Percentiles rank a stretch among this genome's conserved stretches.
phyloP scores from a whole-genome alignment of 805 yeast species.

The Pichia sporocuriosa region DNA sequence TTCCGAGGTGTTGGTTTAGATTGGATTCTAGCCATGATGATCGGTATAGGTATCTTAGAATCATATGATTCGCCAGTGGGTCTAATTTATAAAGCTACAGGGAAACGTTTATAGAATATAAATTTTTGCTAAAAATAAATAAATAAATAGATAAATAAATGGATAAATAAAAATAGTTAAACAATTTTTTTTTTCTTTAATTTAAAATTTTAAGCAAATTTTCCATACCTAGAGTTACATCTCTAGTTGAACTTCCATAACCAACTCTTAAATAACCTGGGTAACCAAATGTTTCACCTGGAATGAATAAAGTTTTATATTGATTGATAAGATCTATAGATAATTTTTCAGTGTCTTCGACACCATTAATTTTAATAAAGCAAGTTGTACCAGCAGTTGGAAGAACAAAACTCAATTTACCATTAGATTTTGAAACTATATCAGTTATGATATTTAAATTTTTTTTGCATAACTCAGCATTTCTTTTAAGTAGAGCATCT shows the following conservation, averaged over 20 bases:
- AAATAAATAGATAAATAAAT: too few species aligned
- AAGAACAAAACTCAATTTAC: slow-evolving; percentile 32
- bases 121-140: neutral
- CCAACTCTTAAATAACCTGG: slow-evolving; percentile 43
- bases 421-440: slow-evolving; percentile 19
- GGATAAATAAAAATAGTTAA: too few species aligned
- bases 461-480: slow-evolving; percentile 32
- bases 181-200: too few species aligned
- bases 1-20: slow-evolving; percentile 10
- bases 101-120: slow-evolving; percentile 27
- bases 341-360: slow-evolving; percentile 28
- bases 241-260: slow-evolving; percentile 34
- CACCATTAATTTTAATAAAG: slow-evolving; percentile 31
- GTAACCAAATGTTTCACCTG: slow-evolving; percentile 41
- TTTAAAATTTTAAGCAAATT: slow-evolving; percentile 22
- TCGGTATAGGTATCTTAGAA: slow-evolving; percentile 7
- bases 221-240: neutral
- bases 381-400: slow-evolving; percentile 46
- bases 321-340: slow-evolving; percentile 32
- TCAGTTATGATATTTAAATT: slow-evolving; percentile 27
- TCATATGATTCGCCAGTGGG: slow-evolving; percentile 5
- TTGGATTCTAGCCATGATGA: slow-evolving; percentile 8
- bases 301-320: slow-evolving; percentile 35
- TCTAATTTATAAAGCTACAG: slow-evolving; percentile 6
- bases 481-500: slow-evolving; percentile 33